Evolutionary conservation across 306 rosid genomes (phyloP).

Genomic region (Trifolium subterraneum): DNA sequence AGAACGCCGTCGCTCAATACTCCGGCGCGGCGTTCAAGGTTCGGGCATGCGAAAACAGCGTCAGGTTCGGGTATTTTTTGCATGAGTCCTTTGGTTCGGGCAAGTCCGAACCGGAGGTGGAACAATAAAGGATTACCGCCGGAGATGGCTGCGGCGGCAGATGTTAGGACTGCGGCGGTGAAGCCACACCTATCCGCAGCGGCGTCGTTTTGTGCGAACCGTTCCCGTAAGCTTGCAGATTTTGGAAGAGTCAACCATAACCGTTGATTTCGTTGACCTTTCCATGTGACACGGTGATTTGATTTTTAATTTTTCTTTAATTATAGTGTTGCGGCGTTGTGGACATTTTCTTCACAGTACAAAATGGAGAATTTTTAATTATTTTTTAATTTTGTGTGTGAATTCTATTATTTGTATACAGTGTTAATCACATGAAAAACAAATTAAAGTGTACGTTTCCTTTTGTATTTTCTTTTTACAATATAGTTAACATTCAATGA

Average conservation of each 20-base stretch:
- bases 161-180: slow-evolving; percentile 49
- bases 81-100: slow-evolving; percentile 84
- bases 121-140: slow-evolving; percentile 63
- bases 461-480: slow-evolving; percentile 1
- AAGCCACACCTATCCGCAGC: slow-evolving; percentile 68
- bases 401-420: slow-evolving; percentile 47
- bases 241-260: slow-evolving; percentile 75
- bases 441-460: slow-evolving; percentile 3
- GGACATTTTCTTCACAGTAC: slow-evolving; percentile 29
- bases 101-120: slow-evolving; percentile 80
- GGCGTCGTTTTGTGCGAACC: slow-evolving; percentile 76
- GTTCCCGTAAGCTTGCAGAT: slow-evolving; percentile 86
- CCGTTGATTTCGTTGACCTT: slow-evolving; percentile 67
- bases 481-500: slow-evolving; percentile 32
- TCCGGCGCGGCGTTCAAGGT: slow-evolving; percentile 53
- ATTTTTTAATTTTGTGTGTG: slow-evolving; percentile 2
- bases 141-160: slow-evolving; percentile 55
- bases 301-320: slow-evolving; percentile 6
- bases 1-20: slow-evolving; percentile 60
- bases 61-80: slow-evolving; percentile 79
- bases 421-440: slow-evolving; percentile 39
- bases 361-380: background rate
- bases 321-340: slow-evolving; percentile 2
- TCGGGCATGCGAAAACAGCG: slow-evolving; percentile 47
- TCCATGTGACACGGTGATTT: slow-evolving; percentile 35